A percentile compares a stretch with the other conserved stretches of the same genome.
Evolutionary conservation across 1,139 yeast species (phyloP).

Genomic region (Candida neerlandica): DNA sequence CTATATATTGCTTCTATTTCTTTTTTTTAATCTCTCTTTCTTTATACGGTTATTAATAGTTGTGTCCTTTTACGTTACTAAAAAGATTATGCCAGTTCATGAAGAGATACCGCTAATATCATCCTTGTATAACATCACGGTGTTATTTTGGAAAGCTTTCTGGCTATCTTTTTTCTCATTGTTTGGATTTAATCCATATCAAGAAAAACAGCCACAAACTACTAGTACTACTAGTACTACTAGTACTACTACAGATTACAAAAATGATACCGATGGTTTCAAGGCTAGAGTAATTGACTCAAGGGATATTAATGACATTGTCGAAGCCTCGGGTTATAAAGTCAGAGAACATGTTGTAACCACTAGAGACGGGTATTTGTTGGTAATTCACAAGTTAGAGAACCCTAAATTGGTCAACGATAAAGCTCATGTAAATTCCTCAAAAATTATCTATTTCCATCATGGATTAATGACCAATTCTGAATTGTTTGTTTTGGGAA

Average conservation of each 20-base stretch:
- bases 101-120: conserved; percentile 13
- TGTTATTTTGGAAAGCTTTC: conserved; percentile 11
- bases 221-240: no score
- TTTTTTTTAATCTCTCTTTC: not conserved
- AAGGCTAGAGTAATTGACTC: conserved; percentile 26
- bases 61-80: not conserved
- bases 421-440: conserved; percentile 3
- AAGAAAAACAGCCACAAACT: not conserved
- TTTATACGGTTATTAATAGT: not conserved
- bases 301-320: conserved; percentile 64
- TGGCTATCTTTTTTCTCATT: conserved; percentile 7
- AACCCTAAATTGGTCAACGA: conserved; percentile 5
- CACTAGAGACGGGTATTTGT: conserved; percentile 44
- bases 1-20: no score
- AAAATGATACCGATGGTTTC: not conserved
- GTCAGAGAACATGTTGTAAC: conserved; percentile 74
- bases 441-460: conserved; percentile 43
- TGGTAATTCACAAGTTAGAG: conserved; percentile 42
- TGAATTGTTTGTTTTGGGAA: conserved; percentile 46
- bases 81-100: conserved; percentile 15
- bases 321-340: conserved; percentile 59
- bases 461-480: conserved; percentile 51
- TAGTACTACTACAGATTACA: not conserved
- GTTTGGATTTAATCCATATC: conserved; percentile 6
- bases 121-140: conserved; percentile 12